These are phyloP conservation scores for Xylaria castorea DNA, from an alignment of 495 filamentous ascomycete genomes.

Conservation along the genomic window DNA sequence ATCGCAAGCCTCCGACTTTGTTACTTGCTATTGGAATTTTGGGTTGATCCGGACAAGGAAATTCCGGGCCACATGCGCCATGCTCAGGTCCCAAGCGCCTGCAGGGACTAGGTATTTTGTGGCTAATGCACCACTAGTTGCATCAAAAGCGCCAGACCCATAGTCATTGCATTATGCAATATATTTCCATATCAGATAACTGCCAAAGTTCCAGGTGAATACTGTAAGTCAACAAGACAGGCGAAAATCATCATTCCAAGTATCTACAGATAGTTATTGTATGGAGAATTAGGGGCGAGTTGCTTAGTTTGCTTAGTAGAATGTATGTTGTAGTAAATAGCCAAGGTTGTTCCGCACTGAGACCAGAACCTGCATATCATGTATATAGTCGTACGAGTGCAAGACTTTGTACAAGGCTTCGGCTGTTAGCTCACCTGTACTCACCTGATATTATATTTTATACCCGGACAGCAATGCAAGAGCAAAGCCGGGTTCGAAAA, in stretches of 20 bases:
- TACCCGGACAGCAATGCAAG: neutral
- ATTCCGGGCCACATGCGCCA: slow-evolving; percentile 32
- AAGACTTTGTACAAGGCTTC: neutral
- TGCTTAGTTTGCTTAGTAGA: neutral
- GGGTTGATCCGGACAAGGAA: slow-evolving; percentile 35
- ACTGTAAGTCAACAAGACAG: neutral
- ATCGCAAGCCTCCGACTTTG: slow-evolving; percentile 21
- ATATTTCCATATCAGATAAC: neutral
- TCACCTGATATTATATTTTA: no score
- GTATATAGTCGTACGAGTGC: neutral
- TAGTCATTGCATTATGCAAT: neutral
- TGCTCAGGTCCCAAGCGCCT: neutral
- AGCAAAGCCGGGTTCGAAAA: neutral
- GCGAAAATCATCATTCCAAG: neutral
- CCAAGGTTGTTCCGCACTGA: neutral
- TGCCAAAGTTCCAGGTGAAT: neutral
- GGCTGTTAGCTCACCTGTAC: no score
- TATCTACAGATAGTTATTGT: neutral
- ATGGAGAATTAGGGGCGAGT: neutral
- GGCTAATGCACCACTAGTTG: neutral
- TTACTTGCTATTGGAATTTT: slow-evolving; percentile 35
- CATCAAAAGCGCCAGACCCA: neutral
- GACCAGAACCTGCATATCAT: neutral
- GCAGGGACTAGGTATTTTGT: neutral
- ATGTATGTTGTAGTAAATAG: neutral